These are phyloP conservation scores for Triticum aestivum DNA, from an alignment of 176 grass and related monocot genomes.

Conservation along the genomic window DNA sequence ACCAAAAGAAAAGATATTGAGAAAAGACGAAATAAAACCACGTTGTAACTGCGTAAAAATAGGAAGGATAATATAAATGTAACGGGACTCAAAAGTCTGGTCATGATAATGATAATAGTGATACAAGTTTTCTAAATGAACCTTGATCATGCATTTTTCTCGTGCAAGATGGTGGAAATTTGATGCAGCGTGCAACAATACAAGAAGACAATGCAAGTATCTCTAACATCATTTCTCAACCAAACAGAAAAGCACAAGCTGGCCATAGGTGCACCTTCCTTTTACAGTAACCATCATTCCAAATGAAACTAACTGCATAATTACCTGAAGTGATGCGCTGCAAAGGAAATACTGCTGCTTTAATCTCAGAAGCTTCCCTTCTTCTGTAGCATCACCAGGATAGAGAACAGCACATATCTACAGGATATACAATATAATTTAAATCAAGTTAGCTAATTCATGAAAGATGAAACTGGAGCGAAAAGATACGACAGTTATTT, in stretches of 20 bases:
- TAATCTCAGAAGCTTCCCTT: conserved; percentile 89
- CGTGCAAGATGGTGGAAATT: not conserved
- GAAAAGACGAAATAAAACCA: conserved; percentile 6
- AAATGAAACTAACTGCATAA: conserved; percentile 19
- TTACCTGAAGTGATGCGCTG: conserved; percentile 98
- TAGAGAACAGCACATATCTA: conserved; percentile 96
- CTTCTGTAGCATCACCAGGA: conserved; percentile 91
- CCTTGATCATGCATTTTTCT: not conserved
- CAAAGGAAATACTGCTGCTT: conserved; percentile 99
- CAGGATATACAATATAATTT: conserved; percentile 19
- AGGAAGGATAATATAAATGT: not conserved
- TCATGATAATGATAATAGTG: conserved; percentile 5
- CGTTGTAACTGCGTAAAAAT: not conserved
- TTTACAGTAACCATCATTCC: conserved; percentile 3
- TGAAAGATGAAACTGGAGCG: not conserved
- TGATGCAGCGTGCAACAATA: conserved; percentile 1
- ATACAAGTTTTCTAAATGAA: not conserved
- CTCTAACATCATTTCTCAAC: not conserved
- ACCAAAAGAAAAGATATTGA: not conserved
- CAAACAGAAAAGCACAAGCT: not conserved
- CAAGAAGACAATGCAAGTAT: conserved; percentile 15
- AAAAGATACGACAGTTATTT: not conserved
- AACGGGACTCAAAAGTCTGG: not conserved
- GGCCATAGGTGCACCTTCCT: not conserved
- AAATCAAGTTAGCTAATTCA: conserved; percentile 8